phyloP scores from a whole-genome alignment of 1,284 basidiomycete genomes.

The Microbotryomycetes sp. region DNA sequence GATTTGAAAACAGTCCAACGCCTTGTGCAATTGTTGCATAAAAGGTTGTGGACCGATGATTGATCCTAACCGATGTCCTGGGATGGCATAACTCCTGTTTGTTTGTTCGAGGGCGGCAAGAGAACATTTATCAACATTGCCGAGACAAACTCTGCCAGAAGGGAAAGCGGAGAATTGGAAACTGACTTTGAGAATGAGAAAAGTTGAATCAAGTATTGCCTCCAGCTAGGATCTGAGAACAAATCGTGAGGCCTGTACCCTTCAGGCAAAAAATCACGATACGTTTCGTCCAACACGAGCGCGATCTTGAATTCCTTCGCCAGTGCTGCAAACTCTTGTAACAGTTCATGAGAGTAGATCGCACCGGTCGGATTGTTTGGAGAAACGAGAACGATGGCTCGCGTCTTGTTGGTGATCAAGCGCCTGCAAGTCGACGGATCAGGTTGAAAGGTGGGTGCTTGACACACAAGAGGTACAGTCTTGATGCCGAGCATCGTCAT shows the following conservation, averaged over 20 bases:
- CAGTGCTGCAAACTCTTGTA: constrained; percentile 59
- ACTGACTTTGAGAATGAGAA: constrained; percentile 56
- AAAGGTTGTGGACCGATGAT: constrained; percentile 60
- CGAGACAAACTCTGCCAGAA: too few relatives aligned
- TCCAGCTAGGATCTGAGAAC: constrained; percentile 52
- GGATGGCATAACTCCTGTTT: constrained; percentile 73
- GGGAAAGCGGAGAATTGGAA: neutral
- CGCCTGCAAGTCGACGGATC: constrained; percentile 48
- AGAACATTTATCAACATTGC: constrained; percentile 6
- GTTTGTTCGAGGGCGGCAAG: too few relatives aligned
- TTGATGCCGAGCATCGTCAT: constrained; percentile 43
- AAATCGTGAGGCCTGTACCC: constrained; percentile 51
- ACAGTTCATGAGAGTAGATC: constrained; percentile 55
- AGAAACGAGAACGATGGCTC: constrained; percentile 65
- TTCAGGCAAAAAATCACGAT: constrained; percentile 66
- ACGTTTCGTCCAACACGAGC: constrained; percentile 82
- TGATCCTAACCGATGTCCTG: constrained; percentile 73
- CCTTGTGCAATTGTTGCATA: constrained; percentile 52
- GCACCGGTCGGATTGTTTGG: constrained; percentile 74
- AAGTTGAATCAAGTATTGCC: constrained; percentile 58
- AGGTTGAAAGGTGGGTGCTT: constrained; percentile 57
- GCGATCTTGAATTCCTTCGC: constrained; percentile 56
- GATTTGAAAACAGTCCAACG: constrained; percentile 69
- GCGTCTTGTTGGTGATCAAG: constrained; percentile 54
- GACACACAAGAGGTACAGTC: constrained; percentile 52